Percentiles rank a stretch among this genome's conserved stretches.
Conservation (phyloP, 805 yeast genomes). For the Kodamaea lidongshanica region DNA sequence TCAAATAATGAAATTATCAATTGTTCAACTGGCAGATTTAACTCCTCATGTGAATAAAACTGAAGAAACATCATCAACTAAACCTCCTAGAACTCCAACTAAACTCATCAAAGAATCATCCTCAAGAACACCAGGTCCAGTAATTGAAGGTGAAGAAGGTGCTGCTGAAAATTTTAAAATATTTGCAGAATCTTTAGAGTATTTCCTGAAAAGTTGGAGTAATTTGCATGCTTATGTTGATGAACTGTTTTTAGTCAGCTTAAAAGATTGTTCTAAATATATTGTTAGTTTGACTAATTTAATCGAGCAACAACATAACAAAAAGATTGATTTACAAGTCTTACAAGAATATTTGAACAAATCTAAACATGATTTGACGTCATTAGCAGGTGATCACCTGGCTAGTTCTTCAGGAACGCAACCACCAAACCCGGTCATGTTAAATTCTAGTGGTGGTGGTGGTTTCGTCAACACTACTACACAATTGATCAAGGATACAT, state of each 20-base stretch:
- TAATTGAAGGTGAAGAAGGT: slow-evolving; percentile 9
- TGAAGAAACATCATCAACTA: slow-evolving; percentile 7
- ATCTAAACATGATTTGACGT: slow-evolving; percentile 58
- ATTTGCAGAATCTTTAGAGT: slow-evolving; percentile 33
- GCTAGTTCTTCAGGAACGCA: slow-evolving; percentile 8
- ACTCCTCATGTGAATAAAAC: slow-evolving; percentile 18
- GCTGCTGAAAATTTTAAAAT: slow-evolving; percentile 29
- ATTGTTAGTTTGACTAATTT: slow-evolving; percentile 44
- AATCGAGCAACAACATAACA: slow-evolving; percentile 81
- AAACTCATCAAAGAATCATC: slow-evolving; percentile 2
- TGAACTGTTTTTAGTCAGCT: slow-evolving; percentile 71
- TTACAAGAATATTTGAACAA: slow-evolving; percentile 71
- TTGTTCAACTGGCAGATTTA: slow-evolving; percentile 38
- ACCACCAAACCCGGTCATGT: slow-evolving; percentile 30
- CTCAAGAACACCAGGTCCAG: slow-evolving; percentile 4
- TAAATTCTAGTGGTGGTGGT: slow-evolving; percentile 15
- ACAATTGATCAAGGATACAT: slow-evolving; percentile 44
- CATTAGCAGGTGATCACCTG: slow-evolving; percentile 10
- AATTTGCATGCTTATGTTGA: slow-evolving; percentile 50
- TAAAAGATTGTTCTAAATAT: slow-evolving; percentile 82
- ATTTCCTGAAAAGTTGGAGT: slow-evolving; percentile 36
- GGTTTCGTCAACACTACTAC: slow-evolving; percentile 39
- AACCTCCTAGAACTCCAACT: background rate
- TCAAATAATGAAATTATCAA: slow-evolving; percentile 64
- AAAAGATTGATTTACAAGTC: slow-evolving; percentile 86